Percentiles rank a stretch among this genome's conserved stretches.
Conservation (phyloP, 352 stramenopile genomes). For the Plasmopara viticola region DNA sequence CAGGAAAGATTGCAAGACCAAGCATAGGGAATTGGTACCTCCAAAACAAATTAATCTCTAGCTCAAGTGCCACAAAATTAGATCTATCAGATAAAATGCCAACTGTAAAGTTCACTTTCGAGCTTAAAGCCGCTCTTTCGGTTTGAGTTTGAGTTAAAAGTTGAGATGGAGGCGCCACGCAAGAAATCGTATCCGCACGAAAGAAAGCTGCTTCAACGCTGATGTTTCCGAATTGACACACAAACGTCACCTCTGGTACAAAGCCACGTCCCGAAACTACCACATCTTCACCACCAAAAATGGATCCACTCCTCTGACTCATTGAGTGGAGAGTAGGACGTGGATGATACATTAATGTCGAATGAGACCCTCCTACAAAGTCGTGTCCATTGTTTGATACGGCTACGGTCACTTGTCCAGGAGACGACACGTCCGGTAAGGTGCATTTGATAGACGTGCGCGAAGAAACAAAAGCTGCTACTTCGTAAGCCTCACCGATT, state of each 20-base stretch:
- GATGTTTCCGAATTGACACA: constrained; percentile 19
- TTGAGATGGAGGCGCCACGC: constrained; percentile 22
- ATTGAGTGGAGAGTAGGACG: constrained; percentile 6
- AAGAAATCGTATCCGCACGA: constrained; percentile 12
- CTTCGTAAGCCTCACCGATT: constrained; percentile 21
- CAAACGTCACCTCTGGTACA: constrained; percentile 12
- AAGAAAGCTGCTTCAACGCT: constrained; percentile 10
- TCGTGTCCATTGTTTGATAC: constrained; percentile 40
- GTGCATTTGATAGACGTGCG: constrained; percentile 25
- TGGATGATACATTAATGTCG: constrained; percentile 18
- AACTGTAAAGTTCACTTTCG: constrained; percentile 3
- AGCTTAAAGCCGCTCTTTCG: neutral
- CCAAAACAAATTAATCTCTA: constrained; percentile 12
- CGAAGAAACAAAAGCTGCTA: constrained; percentile 18
- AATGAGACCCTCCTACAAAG: constrained; percentile 17
- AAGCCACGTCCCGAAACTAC: constrained; percentile 19
- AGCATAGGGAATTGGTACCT: constrained; percentile 16
- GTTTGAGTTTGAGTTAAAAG: constrained; percentile 1
- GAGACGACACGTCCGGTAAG: constrained; percentile 13
- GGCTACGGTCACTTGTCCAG: constrained; percentile 13
- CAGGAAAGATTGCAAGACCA: constrained; percentile 8
- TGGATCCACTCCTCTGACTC: constrained; percentile 16
- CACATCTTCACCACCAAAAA: constrained; percentile 27
- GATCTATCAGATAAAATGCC: neutral
- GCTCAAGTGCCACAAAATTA: neutral